A percentile compares a stretch with the other conserved stretches of the same genome.
Conservation (phyloP, 179 eudicot species). For the Corrigiola litoralis region DNA sequence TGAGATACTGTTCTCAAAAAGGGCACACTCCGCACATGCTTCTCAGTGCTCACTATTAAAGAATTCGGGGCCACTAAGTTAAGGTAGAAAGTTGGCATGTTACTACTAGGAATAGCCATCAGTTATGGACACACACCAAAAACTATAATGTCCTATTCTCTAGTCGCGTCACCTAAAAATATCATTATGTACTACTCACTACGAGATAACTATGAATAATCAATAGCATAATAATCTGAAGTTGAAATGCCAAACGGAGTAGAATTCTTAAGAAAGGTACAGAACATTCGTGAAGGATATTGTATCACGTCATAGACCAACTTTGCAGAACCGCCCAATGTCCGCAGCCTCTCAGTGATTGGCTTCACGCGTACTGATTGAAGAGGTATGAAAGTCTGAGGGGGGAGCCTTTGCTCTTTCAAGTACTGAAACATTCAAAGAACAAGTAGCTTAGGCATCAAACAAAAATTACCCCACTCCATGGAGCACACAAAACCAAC, state of each 20-base stretch:
- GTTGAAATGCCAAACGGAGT: background rate
- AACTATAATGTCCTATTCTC: background rate
- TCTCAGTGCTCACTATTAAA: no score
- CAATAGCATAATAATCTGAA: background rate
- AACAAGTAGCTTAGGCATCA: background rate
- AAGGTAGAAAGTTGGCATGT: no score
- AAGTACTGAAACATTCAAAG: slow-evolving; percentile 54
- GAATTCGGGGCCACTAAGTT: no score
- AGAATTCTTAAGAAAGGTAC: background rate
- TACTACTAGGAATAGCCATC: no score
- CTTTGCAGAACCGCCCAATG: slow-evolving; percentile 80
- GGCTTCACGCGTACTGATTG: slow-evolving; percentile 93
- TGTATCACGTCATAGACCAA: slow-evolving; percentile 90
- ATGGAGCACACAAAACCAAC: slow-evolving; percentile 1
- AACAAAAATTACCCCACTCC: background rate
- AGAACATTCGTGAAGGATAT: slow-evolving; percentile 59
- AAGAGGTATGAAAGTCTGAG: slow-evolving; percentile 95
- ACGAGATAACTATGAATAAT: slow-evolving; percentile 1
- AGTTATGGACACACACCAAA: background rate
- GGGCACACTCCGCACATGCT: no score
- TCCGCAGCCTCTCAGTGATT: slow-evolving; percentile 73
- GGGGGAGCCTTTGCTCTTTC: slow-evolving; percentile 95
- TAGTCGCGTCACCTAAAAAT: background rate
- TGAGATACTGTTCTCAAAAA: no score
- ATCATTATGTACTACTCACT: background rate